Evolutionary conservation across 2,329 filamentous ascomycete species (phyloP).

Genomic region (Colletotrichum lindemuthianum): DNA sequence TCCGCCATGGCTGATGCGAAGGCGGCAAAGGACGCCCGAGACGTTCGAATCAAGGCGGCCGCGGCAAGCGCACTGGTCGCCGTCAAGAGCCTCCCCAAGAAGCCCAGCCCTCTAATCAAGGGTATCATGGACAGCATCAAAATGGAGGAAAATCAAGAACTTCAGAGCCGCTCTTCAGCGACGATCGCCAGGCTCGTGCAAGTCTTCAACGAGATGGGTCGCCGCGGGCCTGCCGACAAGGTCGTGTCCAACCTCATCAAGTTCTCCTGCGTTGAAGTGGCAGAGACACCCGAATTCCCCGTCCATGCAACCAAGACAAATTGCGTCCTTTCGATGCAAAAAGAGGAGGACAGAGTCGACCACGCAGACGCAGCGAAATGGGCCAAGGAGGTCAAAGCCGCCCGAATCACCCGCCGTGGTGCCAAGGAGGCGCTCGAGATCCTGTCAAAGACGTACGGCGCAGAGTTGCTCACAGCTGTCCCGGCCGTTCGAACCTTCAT

Average conservation of each 20-base stretch:
- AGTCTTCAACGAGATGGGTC: constrained; percentile 82
- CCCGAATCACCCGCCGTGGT: constrained; percentile 88
- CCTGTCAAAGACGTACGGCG: constrained; percentile 81
- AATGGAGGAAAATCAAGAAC: constrained; percentile 87
- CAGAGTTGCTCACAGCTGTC: constrained; percentile 80
- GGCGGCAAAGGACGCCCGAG: constrained; percentile 80
- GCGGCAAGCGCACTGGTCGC: constrained; percentile 89
- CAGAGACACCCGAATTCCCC: constrained; percentile 94
- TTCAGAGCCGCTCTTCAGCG: constrained; percentile 86
- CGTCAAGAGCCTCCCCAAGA: constrained; percentile 90
- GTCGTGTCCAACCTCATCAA: constrained; percentile 96
- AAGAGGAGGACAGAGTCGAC: constrained; percentile 95
- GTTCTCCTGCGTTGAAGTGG: constrained; percentile 97
- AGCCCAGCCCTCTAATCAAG: constrained; percentile 91
- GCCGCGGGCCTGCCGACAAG: constrained; percentile 90
- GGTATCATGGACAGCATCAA: constrained; percentile 99
- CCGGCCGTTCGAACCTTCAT: constrained; percentile 85
- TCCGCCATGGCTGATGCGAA: constrained; percentile 83
- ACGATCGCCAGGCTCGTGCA: constrained; percentile 89
- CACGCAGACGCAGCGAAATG: constrained; percentile 91
- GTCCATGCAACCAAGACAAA: constrained; percentile 82
- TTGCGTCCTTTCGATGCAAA: constrained; percentile 90
- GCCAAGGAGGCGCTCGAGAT: constrained; percentile 95
- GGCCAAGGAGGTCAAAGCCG: constrained; percentile 87
- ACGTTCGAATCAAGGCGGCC: constrained; percentile 86